Evolutionary conservation across 805 yeast genomes (phyloP).

Genomic region (Kuraishia piskuri): DNA sequence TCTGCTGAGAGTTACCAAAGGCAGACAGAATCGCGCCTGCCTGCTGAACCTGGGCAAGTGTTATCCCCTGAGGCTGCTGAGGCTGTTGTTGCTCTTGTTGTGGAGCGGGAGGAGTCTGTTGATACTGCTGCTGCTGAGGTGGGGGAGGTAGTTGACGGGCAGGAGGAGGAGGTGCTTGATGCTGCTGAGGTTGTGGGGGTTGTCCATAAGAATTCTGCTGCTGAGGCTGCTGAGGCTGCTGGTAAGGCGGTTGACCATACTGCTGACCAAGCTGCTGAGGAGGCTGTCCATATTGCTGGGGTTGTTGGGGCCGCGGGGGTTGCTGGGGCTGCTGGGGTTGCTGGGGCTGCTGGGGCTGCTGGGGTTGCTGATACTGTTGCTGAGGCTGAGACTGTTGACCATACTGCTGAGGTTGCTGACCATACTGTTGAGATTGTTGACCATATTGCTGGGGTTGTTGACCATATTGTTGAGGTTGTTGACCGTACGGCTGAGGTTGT

Average conservation of each 20-base stretch:
- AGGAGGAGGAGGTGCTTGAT: constrained; percentile 2
- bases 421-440: constrained; percentile 5
- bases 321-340: constrained; percentile 10
- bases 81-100: constrained; percentile 6
- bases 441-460: constrained; percentile 7
- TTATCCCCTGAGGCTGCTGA: constrained; percentile 8
- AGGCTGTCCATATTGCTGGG: constrained; percentile 6
- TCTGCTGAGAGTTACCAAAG: not conserved
- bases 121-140: constrained; percentile 5
- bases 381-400: constrained; percentile 11
- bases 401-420: constrained; percentile 11
- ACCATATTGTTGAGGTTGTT: constrained; percentile 8
- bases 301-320: constrained; percentile 9
- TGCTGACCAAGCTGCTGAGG: constrained; percentile 2
- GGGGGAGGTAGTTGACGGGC: constrained; percentile 2
- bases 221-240: constrained; percentile 9
- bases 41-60: constrained; percentile 9
- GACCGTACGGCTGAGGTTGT: constrained; percentile 4
- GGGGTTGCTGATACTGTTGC: constrained; percentile 13
- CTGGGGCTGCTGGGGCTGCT: constrained; percentile 13
- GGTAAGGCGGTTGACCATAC: constrained; percentile 7
- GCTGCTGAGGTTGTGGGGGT: constrained; percentile 13
- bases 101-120: constrained; percentile 3
- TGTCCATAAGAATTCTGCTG: constrained; percentile 15
- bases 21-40: constrained; percentile 9